Percentiles rank a stretch among this genome's conserved stretches.
These are phyloP conservation scores for Noccaea caerulescens DNA, from an alignment of 345 rosid species.

Conservation along the genomic window DNA sequence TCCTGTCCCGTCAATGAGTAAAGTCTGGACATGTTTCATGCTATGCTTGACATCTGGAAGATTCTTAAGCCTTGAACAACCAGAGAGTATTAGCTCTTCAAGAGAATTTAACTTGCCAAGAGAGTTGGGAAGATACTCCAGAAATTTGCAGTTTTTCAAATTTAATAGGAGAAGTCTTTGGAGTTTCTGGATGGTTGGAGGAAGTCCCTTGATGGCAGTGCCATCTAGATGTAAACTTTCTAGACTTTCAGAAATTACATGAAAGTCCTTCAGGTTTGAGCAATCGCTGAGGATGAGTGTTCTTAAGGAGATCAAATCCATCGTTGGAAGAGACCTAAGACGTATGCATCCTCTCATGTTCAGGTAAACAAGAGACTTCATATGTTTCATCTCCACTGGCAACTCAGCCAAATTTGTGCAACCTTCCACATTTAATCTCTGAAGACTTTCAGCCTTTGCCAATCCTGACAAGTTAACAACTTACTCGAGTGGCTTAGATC, in stretches of 20 bases:
- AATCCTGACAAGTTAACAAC: too few species aligned
- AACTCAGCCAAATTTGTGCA: too few species aligned
- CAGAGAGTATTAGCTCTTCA: constrained; percentile 14
- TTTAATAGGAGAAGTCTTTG: not conserved
- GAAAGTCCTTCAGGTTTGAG: too few species aligned
- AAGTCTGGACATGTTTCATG: not conserved
- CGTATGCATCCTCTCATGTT: too few species aligned
- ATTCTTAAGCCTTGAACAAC: constrained; percentile 13
- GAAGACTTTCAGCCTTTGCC: too few species aligned
- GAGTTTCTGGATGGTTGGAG: not conserved
- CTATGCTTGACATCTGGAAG: not conserved
- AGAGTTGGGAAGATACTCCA: constrained; percentile 12
- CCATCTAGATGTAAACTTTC: constrained; percentile 10
- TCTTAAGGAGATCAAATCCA: too few species aligned
- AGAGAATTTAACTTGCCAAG: not conserved
- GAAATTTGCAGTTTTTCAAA: not conserved
- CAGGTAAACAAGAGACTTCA: too few species aligned
- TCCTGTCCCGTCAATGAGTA: constrained; percentile 5
- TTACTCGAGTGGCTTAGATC: too few species aligned
- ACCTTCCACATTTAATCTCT: too few species aligned
- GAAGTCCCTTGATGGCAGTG: constrained; percentile 22
- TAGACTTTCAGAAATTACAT: constrained; percentile 2
- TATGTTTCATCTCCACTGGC: too few species aligned
- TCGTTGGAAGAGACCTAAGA: too few species aligned
- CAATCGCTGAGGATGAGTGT: too few species aligned